phyloP scores from a whole-genome alignment of 1,284 basidiomycete species.

The Trichosporon asahii region DNA sequence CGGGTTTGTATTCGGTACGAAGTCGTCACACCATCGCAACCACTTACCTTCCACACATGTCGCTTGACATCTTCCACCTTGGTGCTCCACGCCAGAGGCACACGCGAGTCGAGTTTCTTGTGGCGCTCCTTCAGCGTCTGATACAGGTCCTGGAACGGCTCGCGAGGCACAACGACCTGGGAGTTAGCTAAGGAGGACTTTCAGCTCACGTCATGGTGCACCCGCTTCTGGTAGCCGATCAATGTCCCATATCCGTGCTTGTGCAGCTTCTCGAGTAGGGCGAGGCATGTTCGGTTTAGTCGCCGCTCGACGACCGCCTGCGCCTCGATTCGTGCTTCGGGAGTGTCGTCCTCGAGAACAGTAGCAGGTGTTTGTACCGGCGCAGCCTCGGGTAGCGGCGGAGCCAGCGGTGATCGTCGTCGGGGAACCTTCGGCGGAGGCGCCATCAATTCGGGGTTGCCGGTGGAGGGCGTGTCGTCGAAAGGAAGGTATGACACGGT shows the following conservation, averaged over 20 bases:
- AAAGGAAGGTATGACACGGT: slow-evolving; percentile 41
- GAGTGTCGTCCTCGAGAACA: slow-evolving; percentile 19
- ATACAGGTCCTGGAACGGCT: slow-evolving; percentile 85
- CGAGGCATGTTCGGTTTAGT: slow-evolving; percentile 72
- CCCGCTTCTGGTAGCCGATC: slow-evolving; percentile 79
- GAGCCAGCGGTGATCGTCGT: slow-evolving; percentile 40
- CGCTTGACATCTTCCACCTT: slow-evolving; percentile 50
- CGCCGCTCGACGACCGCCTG: slow-evolving; percentile 46
- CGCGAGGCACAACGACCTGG: slow-evolving; percentile 64
- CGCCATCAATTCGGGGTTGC: slow-evolving; percentile 8
- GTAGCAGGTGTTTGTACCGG: slow-evolving; percentile 19
- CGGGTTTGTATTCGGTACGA: slow-evolving; percentile 10
- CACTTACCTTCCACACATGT: slow-evolving; percentile 51
- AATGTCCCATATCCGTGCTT: slow-evolving; percentile 78
- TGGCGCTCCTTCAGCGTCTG: slow-evolving; percentile 77
- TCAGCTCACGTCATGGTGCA: slow-evolving; percentile 66
- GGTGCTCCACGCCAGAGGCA: slow-evolving; percentile 75
- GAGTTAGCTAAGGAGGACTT: background rate
- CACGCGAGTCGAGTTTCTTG: slow-evolving; percentile 73
- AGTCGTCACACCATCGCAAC: background rate
- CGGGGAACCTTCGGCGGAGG: slow-evolving; percentile 21
- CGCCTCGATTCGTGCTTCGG: slow-evolving; percentile 13
- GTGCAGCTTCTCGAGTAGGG: slow-evolving; percentile 75
- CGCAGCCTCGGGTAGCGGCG: slow-evolving; percentile 1
- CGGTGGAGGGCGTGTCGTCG: slow-evolving; percentile 14